Evolutionary conservation across 495 filamentous ascomycete genomes (phyloP), one percentile per base, ranked within the genome.

Genomic region (Neurospora hispaniola): DNA sequence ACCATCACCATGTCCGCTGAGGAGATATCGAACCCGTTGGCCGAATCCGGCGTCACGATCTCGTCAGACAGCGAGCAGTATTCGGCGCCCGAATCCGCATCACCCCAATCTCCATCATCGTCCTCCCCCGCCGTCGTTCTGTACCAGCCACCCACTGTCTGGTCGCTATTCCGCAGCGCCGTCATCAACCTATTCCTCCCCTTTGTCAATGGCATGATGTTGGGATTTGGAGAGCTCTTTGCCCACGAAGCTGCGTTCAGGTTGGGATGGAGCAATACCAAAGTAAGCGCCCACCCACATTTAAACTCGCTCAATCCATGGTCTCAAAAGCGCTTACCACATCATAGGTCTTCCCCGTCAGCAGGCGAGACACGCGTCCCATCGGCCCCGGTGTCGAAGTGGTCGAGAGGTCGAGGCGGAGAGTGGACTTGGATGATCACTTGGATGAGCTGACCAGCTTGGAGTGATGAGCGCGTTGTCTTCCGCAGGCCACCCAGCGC

Each of bases 191-290:
- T 99, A 9, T 73, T 99, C 0, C 84, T 99, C 4, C 96, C 96
- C 0, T 99, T 99, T 74, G 89, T 99, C 76, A 99, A 99, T 82
- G 96, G 96, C 27, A 86, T 99, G 82, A 99, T 99, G 96, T 83
- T 99, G 71, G 96, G 96, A 6, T 97, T 99, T 78, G 96, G 96
- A 31, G 96, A 99, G 82, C 84, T 99, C 44, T 91, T 98, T 79
- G 96, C 96, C 71, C 94, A 99, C 79, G 96, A 99, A 83, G 89
- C 92, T 12, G 96, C 96, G 14, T 99, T 94, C 78, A 86, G 94
- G 75, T 84, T 97, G 71, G 96, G 96, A 66, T 99, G 96, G 96
- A 89, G 91, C 48, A 90, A 90, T 69, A 98, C 96, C 75, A 94
- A 94, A 89, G 96, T 98, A 88, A 69, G 87, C 79, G 74, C 12